Conservation (phyloP, 495 filamentous ascomycete species). For the Xylaria acuta region DNA sequence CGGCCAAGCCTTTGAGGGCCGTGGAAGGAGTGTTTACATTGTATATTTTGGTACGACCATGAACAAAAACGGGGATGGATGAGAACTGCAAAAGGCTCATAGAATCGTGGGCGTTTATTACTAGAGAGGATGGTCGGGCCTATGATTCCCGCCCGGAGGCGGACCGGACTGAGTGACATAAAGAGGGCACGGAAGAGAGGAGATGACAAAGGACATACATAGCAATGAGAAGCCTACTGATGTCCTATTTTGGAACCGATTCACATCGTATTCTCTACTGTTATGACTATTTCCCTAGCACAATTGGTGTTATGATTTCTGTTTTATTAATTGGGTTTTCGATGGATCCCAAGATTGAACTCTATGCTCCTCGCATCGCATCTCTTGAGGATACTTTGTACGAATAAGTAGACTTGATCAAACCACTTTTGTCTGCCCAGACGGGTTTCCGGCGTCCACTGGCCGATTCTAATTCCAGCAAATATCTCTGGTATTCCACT, state of each 20-base stretch:
- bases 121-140: neutral
- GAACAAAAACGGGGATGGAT: neutral
- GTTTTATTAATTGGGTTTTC: constrained; percentile 7
- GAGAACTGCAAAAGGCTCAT: constrained; percentile 12
- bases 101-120: neutral
- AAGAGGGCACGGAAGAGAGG: neutral
- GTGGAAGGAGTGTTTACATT: neutral
- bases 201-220: constrained; percentile 4
- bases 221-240: neutral
- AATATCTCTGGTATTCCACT: neutral
- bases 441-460: too few relatives aligned
- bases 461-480: neutral
- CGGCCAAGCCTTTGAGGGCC: neutral
- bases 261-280: neutral
- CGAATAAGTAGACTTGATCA: neutral
- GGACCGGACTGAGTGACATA: neutral
- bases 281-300: neutral
- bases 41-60: constrained; percentile 9
- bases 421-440: neutral
- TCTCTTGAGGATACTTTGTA: neutral
- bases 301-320: neutral
- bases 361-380: neutral
- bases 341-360: neutral
- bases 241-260: neutral
- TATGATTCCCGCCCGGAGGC: neutral